A percentile compares a stretch with the other conserved stretches of the same genome.
These are phyloP conservation scores for Cadophora sp. DNA, from an alignment of 2,329 filamentous ascomycete species.

Conservation along the genomic window DNA sequence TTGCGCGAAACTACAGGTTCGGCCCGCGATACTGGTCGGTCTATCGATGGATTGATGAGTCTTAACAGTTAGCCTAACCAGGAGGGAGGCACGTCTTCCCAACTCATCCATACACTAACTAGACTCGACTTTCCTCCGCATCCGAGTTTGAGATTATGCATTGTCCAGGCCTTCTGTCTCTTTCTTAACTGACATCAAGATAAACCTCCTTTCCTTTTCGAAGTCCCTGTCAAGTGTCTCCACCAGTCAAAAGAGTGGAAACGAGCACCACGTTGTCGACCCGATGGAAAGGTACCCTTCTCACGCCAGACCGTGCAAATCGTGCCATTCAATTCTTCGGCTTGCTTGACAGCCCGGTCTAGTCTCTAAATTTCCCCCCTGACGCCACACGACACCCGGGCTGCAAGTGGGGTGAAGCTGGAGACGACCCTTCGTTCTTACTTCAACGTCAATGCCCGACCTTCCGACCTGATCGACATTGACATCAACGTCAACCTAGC, in stretches of 20 bases:
- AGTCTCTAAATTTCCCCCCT: not conserved
- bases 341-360: conserved; percentile 1
- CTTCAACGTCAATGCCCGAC: conserved; percentile 23
- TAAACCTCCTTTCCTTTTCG: not conserved
- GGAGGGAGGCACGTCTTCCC: not conserved
- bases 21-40: not conserved
- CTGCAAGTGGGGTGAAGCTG: conserved; percentile 19
- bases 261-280: conserved; percentile 17
- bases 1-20: conserved; percentile 13
- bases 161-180: not conserved
- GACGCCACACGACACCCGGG: conserved; percentile 15
- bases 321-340: not conserved
- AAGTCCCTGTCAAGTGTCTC: not conserved
- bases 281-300: conserved; percentile 3
- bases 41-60: not conserved
- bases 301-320: not conserved
- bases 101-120: not conserved
- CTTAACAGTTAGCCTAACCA: not conserved
- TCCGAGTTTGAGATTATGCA: conserved; percentile 22
- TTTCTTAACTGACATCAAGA: not conserved
- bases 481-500: conserved; percentile 12
- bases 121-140: not conserved
- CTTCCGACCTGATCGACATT: conserved; percentile 15
- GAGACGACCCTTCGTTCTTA: conserved; percentile 15
- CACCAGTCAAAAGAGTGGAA: conserved; percentile 13